Percentiles rank a stretch among this genome's conserved stretches.
These are phyloP conservation scores for Tulasnella sp. DNA, from an alignment of 768 basidiomycete species.

Conservation along the genomic window DNA sequence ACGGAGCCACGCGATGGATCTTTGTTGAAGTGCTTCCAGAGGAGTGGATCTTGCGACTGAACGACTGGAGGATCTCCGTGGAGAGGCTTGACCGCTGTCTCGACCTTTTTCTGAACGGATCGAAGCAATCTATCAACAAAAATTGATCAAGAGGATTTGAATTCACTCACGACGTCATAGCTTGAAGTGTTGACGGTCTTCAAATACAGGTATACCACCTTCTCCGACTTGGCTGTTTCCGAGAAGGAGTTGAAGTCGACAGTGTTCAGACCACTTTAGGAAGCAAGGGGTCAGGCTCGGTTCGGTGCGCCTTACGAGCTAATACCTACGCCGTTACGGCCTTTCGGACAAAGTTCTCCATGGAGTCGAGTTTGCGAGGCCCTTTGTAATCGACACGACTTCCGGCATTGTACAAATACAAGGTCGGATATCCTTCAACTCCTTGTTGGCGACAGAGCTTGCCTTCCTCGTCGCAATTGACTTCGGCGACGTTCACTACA, in stretches of 20 bases:
- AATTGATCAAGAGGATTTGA: not conserved
- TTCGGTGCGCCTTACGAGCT: not conserved
- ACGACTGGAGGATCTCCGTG: slow-evolving; percentile 41
- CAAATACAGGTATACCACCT: slow-evolving; percentile 52
- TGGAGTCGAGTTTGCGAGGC: slow-evolving; percentile 54
- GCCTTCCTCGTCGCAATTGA: slow-evolving; percentile 75
- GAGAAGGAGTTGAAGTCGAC: slow-evolving; percentile 32
- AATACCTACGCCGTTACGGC: slow-evolving; percentile 42
- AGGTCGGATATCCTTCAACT: slow-evolving; percentile 73
- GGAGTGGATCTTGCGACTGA: slow-evolving; percentile 27
- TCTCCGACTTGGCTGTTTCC: slow-evolving; percentile 31
- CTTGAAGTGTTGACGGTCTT: slow-evolving; percentile 25
- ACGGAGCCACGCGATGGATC: slow-evolving; percentile 21
- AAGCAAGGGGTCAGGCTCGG: not conserved
- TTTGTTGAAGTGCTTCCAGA: slow-evolving; percentile 24
- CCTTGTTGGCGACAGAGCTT: slow-evolving; percentile 53
- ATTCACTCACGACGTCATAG: slow-evolving; percentile 24
- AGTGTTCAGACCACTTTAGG: slow-evolving; percentile 30
- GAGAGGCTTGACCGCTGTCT: slow-evolving; percentile 42
- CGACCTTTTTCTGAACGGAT: slow-evolving; percentile 36
- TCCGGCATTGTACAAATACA: slow-evolving; percentile 49
- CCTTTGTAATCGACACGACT: slow-evolving; percentile 64
- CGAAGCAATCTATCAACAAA: not conserved
- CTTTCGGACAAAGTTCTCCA: slow-evolving; percentile 64
- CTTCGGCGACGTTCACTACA: slow-evolving; percentile 67